Conservation (phyloP, 1,139 yeast genomes). For the Scheffersomyces parashehatae region DNA sequence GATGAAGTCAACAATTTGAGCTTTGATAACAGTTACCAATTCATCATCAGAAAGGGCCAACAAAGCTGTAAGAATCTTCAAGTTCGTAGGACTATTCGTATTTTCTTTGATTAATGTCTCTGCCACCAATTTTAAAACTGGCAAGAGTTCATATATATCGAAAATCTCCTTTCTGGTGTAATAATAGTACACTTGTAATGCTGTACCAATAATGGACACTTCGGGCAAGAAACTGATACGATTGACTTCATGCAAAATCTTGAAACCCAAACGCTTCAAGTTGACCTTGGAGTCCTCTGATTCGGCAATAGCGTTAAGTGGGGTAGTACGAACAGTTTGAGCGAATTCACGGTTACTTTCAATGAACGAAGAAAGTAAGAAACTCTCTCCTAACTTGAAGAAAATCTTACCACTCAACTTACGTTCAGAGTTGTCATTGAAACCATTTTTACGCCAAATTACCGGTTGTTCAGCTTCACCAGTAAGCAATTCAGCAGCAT, state of each 20-base stretch:
- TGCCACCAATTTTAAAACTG: conserved; percentile 27
- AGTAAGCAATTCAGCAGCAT: conserved; percentile 26
- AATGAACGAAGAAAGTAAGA: conserved; percentile 30
- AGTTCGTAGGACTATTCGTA: conserved; percentile 20
- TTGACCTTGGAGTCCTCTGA: conserved; percentile 21
- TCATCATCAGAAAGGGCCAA: conserved; percentile 11
- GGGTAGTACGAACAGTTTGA: conserved; percentile 3
- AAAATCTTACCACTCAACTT: conserved; percentile 41
- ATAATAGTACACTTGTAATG: conserved; percentile 37
- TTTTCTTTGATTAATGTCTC: conserved; percentile 24
- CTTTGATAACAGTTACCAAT: conserved; percentile 23
- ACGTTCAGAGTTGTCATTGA: conserved; percentile 28
- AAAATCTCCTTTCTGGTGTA: conserved; percentile 17
- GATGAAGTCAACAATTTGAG: conserved; percentile 36
- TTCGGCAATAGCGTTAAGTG: conserved; percentile 10
- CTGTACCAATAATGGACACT: conserved; percentile 39
- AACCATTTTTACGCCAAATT: conserved; percentile 16
- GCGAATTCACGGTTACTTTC: conserved; percentile 10
- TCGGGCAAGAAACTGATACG: conserved; percentile 38
- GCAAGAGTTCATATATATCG: conserved; percentile 28
- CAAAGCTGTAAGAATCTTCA: conserved; percentile 17
- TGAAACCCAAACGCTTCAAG: conserved; percentile 45
- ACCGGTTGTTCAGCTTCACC: conserved; percentile 5
- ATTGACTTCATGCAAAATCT: conserved; percentile 42
- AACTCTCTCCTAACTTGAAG: conserved; percentile 37